Percentiles rank a stretch among this genome's conserved stretches.
Evolutionary conservation across 192 early-diverging fungal species (phyloP).

Genomic region (Backusella macrospora): DNA sequence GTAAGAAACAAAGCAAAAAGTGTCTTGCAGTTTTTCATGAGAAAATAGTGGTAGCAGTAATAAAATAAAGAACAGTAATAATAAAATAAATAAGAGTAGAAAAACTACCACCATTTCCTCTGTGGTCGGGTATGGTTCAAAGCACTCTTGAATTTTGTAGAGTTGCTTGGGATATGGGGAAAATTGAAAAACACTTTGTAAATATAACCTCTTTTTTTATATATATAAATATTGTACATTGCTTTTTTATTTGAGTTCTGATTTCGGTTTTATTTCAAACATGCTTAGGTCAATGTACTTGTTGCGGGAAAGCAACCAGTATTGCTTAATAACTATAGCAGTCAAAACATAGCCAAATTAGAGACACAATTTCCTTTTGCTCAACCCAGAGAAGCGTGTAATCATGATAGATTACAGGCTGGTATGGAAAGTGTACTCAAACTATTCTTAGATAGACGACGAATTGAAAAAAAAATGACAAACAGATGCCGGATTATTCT

Average conservation of each 20-base stretch:
- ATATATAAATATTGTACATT: not conserved
- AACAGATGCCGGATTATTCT: constrained; percentile 1
- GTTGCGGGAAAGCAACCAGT: not conserved
- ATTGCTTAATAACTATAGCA: not conserved
- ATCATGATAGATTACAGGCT: constrained; percentile 10
- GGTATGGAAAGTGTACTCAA: constrained; percentile 3
- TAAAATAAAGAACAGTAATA: constrained; percentile 11
- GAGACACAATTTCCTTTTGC: constrained; percentile 3
- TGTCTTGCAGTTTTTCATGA: not conserved
- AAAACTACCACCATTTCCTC: constrained; percentile 25
- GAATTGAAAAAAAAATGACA: not conserved
- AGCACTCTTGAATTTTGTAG: constrained; percentile 29
- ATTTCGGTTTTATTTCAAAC: not conserved
- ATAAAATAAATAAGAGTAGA: constrained; percentile 17
- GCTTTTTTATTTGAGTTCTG: not conserved
- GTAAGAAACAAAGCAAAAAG: not conserved
- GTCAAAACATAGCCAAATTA: not conserved
- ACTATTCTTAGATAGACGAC: not conserved
- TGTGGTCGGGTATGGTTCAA: constrained; percentile 32
- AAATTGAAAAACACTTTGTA: constrained; percentile 11
- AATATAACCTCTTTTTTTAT: not conserved
- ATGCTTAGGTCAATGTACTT: constrained; percentile 14
- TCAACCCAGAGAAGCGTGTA: constrained; percentile 7
- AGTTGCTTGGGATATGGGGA: constrained; percentile 25
- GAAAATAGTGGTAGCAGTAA: not conserved